phyloP scores from a whole-genome alignment of 2,329 filamentous ascomycete genomes.

The Penicillium sp. region DNA sequence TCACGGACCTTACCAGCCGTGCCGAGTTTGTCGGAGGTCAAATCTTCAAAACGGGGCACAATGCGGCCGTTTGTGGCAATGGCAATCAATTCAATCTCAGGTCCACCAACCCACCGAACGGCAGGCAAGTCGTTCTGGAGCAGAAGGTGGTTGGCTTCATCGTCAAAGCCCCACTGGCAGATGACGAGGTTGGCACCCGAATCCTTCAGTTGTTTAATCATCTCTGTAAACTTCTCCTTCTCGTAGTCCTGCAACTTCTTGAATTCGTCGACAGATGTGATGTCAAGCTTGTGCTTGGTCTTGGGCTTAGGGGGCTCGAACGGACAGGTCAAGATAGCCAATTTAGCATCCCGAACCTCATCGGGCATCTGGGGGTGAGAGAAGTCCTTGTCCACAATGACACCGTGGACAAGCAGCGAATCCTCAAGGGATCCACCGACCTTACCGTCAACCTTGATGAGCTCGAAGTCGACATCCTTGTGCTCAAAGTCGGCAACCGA shows the following conservation, averaged over 20 bases:
- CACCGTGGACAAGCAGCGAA: constrained; percentile 90
- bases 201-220: constrained; percentile 98
- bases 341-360: constrained; percentile 90
- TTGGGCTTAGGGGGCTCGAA: constrained; percentile 99
- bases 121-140: constrained; percentile 95
- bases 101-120: constrained; percentile 95
- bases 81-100: constrained; percentile 96
- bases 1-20: constrained; percentile 85
- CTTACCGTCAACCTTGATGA: constrained; percentile 99
- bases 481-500: constrained; percentile 94
- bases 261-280: constrained; percentile 95
- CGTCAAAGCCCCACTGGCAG: constrained; percentile 99
- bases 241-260: constrained; percentile 97
- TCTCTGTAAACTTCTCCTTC: constrained; percentile 92
- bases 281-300: constrained; percentile 99
- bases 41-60: constrained; percentile 92
- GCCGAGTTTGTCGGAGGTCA: constrained; percentile 86
- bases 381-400: constrained; percentile 99
- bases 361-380: constrained; percentile 98
- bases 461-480: constrained; percentile 96
- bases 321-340: constrained; percentile 94
- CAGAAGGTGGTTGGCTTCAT: constrained; percentile 95
- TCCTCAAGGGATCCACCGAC: constrained; percentile 92
- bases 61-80: constrained; percentile 98
- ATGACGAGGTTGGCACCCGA: constrained; percentile 96